Evolutionary conservation across 2,329 filamentous ascomycete genomes (phyloP), one percentile per base, ranked within the genome.

Genomic region (Neofusicoccum laricinum): DNA sequence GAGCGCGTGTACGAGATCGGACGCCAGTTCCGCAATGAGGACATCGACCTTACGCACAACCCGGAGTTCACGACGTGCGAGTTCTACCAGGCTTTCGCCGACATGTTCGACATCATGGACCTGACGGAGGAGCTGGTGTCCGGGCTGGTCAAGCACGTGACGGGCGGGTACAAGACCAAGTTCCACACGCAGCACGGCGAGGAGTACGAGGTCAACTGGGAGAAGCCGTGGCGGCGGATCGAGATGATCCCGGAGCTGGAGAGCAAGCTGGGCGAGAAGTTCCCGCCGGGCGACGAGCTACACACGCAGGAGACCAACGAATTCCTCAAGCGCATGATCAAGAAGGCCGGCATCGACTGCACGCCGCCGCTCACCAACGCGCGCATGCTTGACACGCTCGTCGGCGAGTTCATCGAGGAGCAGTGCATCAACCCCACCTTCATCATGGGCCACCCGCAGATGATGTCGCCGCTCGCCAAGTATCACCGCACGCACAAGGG

Each of bases 11-110:
- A 97, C 79, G 95, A 99, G 77, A 88, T 99, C 67, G 95, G 95
- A 68, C 90, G 93, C 69, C 92, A 96, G 76, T 99, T 99, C 86
- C 85, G 95, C 72, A 99, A 99, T 74, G 93, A 97, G 79, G 89
- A 90, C 66, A 90, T 92, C 68, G 92, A 96, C 76, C 82, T 95
- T 58, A 99, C 95, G 7, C 95, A 99, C 84, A 99, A 98, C 83
- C 95, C 91, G 43, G 95, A 99, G 77, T 99, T 99, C 82, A 99
- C 95, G 48, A 96, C 92, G 30, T 92, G 92, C 77, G 95, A 99
- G 79, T 98, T 98, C 81, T 99, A 99, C 80, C 89, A 91, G 86
- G 94, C 95, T 3, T 98, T 78, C 64, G 78, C 81, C 41, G 76
- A 77, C 58, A 71, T 97, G 70, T 91, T 96, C 78, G 95, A 98